Evolutionary conservation across 2,329 filamentous ascomycete genomes (phyloP).

Genomic region (Alternaria triticimaculans): DNA sequence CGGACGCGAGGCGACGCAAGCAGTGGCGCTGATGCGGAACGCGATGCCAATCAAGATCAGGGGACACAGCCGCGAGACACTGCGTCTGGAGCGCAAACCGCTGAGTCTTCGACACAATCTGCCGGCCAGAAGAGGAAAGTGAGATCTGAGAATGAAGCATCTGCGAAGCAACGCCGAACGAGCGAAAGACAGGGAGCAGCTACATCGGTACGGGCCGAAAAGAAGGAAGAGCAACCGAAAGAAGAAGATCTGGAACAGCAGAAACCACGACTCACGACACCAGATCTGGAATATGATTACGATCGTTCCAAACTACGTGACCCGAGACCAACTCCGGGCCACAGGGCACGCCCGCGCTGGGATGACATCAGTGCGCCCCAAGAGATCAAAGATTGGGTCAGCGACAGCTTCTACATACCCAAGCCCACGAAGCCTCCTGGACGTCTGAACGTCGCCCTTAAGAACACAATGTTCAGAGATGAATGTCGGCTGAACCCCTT

Average conservation of each 20-base stretch:
- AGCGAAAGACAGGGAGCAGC: neutral
- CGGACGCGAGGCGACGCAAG: neutral
- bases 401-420: neutral
- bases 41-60: neutral
- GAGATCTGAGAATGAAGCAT: neutral
- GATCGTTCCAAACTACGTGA: slow-evolving; percentile 10
- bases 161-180: neutral
- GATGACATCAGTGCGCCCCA: neutral
- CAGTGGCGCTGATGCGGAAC: neutral
- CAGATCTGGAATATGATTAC: slow-evolving; percentile 14
- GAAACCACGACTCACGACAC: slow-evolving; percentile 8
- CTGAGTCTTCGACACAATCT: neutral
- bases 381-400: neutral
- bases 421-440: neutral
- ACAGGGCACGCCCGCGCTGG: neutral
- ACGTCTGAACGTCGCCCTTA: neutral
- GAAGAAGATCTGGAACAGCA: neutral
- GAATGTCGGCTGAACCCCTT: neutral
- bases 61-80: neutral
- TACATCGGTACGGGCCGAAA: neutral
- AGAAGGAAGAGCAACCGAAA: neutral
- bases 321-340: neutral
- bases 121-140: neutral
- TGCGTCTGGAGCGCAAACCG: neutral
- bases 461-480: neutral